Conservation (phyloP, 78 protist species). For the Planoprotostelium fungivorum region DNA sequence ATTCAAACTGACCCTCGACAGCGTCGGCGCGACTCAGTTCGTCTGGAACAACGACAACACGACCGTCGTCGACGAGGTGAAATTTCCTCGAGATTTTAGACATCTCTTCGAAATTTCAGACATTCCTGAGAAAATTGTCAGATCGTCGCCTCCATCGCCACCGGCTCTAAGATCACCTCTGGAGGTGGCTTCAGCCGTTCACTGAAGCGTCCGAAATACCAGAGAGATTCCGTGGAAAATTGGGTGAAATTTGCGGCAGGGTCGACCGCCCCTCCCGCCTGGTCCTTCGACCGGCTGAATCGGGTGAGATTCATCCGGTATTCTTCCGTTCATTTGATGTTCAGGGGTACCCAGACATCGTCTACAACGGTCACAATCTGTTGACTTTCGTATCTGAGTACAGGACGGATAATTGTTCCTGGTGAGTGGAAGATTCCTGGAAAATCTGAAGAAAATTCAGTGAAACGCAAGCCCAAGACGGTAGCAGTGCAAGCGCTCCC, state of each 20-base stretch:
- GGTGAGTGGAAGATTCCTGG: not conserved
- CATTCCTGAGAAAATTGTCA: not conserved
- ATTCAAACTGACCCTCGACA: too few species aligned
- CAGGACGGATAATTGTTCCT: not conserved
- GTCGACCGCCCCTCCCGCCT: slow-evolving; percentile 29
- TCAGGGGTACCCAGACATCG: slow-evolving; percentile 35
- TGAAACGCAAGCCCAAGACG: slow-evolving; percentile 13
- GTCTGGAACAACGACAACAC: not conserved
- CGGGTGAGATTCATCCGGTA: not conserved
- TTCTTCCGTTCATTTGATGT: not conserved
- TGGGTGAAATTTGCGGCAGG: not conserved
- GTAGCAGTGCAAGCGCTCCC: slow-evolving; percentile 69
- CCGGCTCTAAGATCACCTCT: slow-evolving; percentile 33
- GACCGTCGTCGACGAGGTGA: slow-evolving; percentile 3
- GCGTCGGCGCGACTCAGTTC: slow-evolving; percentile 49
- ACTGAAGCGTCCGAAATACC: slow-evolving; percentile 44
- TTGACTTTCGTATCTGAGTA: not conserved
- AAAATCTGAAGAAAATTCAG: not conserved
- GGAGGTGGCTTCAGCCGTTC: slow-evolving; percentile 52
- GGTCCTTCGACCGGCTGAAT: slow-evolving; percentile 16
- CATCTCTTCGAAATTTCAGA: too few species aligned
- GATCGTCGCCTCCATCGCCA: slow-evolving; percentile 20
- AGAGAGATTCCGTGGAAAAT: slow-evolving; percentile 15
- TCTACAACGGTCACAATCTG: slow-evolving; percentile 27
- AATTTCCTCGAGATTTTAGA: too few species aligned